Evolutionary conservation across 768 basidiomycete species (phyloP).

Genomic region (Phanerochaete sordida): DNA sequence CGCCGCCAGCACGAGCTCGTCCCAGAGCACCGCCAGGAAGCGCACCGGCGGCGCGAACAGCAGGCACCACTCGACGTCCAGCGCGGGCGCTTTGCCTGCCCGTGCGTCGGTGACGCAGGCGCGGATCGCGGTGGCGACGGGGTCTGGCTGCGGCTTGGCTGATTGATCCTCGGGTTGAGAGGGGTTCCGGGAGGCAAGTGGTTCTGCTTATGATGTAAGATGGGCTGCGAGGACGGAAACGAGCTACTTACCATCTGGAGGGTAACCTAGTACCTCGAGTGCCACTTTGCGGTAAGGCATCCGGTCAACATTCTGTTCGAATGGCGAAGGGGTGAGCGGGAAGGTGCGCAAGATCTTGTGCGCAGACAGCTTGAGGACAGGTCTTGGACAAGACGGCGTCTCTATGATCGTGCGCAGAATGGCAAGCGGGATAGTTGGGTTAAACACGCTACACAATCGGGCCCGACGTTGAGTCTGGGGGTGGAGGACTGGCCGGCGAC

Average conservation of each 20-base stretch:
- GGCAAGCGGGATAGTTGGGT: slow-evolving; percentile 54
- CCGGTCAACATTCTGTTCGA: slow-evolving; percentile 26
- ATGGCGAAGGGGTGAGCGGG: slow-evolving; percentile 25
- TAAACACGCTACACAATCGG: too few species aligned
- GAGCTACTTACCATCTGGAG: slow-evolving; percentile 14
- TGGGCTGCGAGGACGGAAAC: too few species aligned
- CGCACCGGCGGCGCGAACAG: slow-evolving; percentile 51
- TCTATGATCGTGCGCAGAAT: slow-evolving; percentile 65
- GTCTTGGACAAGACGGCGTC: slow-evolving; percentile 59
- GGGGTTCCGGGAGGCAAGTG: too few species aligned
- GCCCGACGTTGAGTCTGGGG: slow-evolving; percentile 47
- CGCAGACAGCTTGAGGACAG: slow-evolving; percentile 64
- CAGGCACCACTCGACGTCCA: slow-evolving; percentile 70
- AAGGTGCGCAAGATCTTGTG: slow-evolving; percentile 46
- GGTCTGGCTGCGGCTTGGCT: slow-evolving; percentile 39
- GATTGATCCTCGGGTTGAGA: too few species aligned
- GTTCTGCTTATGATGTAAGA: too few species aligned
- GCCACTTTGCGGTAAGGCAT: slow-evolving; percentile 33
- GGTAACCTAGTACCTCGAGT: slow-evolving; percentile 33
- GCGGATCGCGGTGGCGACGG: slow-evolving; percentile 55
- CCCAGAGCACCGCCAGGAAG: slow-evolving; percentile 70
- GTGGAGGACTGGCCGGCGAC: too few species aligned
- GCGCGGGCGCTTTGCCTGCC: slow-evolving; percentile 56
- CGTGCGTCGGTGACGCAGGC: slow-evolving; percentile 54
- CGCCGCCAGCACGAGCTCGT: slow-evolving; percentile 51